Percentiles rank a stretch among this genome's conserved stretches.
These are phyloP conservation scores for Fusarium newnesense DNA, from an alignment of 2,329 filamentous ascomycete genomes.

Conservation along the genomic window DNA sequence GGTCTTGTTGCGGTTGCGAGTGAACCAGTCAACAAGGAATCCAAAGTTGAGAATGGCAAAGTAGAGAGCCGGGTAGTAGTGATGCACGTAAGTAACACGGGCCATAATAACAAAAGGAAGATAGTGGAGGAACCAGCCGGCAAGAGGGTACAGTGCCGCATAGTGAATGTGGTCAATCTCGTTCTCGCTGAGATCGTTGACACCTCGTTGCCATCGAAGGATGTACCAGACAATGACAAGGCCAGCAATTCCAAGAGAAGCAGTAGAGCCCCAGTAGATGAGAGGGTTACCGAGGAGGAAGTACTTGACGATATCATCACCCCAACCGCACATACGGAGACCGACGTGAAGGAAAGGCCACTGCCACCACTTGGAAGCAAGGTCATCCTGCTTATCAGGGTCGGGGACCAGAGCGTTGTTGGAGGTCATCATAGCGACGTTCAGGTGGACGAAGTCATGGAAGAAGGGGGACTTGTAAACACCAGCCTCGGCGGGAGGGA, in stretches of 20 bases:
- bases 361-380: constrained; percentile 97
- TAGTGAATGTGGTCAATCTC: constrained; percentile 97
- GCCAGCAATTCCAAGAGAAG: constrained; percentile 77
- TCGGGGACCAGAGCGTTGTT: constrained; percentile 98
- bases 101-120: constrained; percentile 97
- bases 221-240: constrained; percentile 84
- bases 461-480: constrained; percentile 97
- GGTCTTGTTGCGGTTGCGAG: constrained; percentile 71
- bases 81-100: constrained; percentile 98
- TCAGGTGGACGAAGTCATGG: constrained; percentile 96
- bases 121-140: constrained; percentile 97
- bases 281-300: constrained; percentile 97
- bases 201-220: constrained; percentile 95
- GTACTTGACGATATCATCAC: constrained; percentile 95
- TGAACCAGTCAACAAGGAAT: constrained; percentile 88
- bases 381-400: constrained; percentile 97
- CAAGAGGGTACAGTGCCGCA: constrained; percentile 86
- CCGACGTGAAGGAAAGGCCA: constrained; percentile 97
- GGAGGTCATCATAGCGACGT: constrained; percentile 99
- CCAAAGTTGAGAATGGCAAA: constrained; percentile 92
- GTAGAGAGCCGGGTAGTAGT: constrained; percentile 98
- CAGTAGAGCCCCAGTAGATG: constrained; percentile 94
- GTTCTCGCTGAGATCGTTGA: constrained; percentile 78
- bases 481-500: constrained; percentile 87
- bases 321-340: constrained; percentile 98